A percentile compares a stretch with the other conserved stretches of the same genome.
These are phyloP conservation scores for Tetradesmus lagerheimii DNA, from an alignment of 139 green algal genomes.

Conservation along the genomic window DNA sequence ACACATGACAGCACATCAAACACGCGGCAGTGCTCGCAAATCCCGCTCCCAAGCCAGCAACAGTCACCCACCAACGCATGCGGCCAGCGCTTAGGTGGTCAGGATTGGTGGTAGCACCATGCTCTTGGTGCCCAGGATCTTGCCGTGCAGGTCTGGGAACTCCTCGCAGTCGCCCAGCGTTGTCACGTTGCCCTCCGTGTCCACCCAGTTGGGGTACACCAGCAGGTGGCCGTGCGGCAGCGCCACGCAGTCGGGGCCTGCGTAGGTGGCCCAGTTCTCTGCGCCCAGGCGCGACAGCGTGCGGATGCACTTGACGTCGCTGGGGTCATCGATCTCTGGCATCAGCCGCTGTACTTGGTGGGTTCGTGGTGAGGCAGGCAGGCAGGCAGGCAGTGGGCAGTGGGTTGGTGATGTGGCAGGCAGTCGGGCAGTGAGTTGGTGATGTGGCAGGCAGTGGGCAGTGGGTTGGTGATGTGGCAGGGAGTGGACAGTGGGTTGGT, in stretches of 20 bases:
- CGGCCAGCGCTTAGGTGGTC: not conserved
- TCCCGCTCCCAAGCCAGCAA: no score
- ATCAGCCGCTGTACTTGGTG: not conserved
- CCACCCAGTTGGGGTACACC: constrained; percentile 30
- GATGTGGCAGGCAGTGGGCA: no score
- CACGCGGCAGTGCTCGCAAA: no score
- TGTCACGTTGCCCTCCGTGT: not conserved
- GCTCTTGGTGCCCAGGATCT: constrained; percentile 14
- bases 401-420: no score
- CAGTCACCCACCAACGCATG: no score
- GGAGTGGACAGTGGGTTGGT: no score
- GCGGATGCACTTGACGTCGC: constrained; percentile 22
- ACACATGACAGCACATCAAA: no score
- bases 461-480: no score
- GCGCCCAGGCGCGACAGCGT: not conserved
- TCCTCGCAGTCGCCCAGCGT: constrained; percentile 14
- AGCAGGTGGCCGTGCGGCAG: constrained; percentile 46
- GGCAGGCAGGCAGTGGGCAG: no score
- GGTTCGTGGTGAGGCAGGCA: no score
- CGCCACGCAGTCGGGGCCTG: not conserved
- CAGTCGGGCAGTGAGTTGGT: no score
- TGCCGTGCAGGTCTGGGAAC: constrained; percentile 33
- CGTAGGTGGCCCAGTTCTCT: constrained; percentile 34
- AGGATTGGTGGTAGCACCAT: constrained; percentile 16
- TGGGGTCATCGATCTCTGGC: constrained; percentile 35